phyloP scores from a whole-genome alignment of 2,329 filamentous ascomycete genomes.

The Leptographium procerum region DNA sequence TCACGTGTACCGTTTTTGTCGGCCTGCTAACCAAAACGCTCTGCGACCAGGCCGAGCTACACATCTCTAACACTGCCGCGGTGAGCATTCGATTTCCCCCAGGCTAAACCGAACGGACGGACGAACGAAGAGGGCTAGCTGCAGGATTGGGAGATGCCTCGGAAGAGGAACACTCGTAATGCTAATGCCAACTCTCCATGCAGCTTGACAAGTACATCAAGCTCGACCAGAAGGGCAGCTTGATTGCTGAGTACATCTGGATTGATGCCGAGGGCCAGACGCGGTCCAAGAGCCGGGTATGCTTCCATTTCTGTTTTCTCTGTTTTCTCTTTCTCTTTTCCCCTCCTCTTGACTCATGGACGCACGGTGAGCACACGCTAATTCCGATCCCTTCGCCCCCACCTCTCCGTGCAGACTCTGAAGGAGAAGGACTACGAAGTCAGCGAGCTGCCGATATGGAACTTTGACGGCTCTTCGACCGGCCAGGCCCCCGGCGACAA shows the following conservation, averaged over 20 bases:
- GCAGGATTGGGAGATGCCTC: not conserved
- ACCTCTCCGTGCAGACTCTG: conserved; percentile 9
- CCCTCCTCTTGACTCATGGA: not conserved
- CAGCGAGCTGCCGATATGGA: conserved; percentile 62
- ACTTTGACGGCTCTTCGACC: conserved; percentile 69
- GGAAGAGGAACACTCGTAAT: not conserved
- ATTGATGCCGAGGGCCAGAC: conserved; percentile 73
- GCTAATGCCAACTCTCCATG: conserved; percentile 1
- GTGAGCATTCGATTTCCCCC: not conserved
- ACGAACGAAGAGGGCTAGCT: not conserved
- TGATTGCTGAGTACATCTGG: conserved; percentile 66
- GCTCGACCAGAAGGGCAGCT: conserved; percentile 76
- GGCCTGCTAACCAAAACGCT: not conserved
- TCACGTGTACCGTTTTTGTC: not conserved
- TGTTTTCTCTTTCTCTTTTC: conserved; percentile 28
- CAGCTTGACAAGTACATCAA: conserved; percentile 86
- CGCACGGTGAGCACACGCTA: not conserved
- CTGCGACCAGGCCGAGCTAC: not conserved
- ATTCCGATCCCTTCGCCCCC: not conserved
- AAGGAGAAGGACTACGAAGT: conserved; percentile 14
- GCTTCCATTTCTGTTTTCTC: conserved; percentile 26
- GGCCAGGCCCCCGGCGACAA: conserved; percentile 66
- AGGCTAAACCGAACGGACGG: not conserved
- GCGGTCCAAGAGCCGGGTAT: conserved; percentile 93
- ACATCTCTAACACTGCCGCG: conserved; percentile 7